Percentiles rank a stretch among this genome's conserved stretches.
Conservation (phyloP, 176 grass and related monocot genomes). For the Avena eriantha region DNA sequence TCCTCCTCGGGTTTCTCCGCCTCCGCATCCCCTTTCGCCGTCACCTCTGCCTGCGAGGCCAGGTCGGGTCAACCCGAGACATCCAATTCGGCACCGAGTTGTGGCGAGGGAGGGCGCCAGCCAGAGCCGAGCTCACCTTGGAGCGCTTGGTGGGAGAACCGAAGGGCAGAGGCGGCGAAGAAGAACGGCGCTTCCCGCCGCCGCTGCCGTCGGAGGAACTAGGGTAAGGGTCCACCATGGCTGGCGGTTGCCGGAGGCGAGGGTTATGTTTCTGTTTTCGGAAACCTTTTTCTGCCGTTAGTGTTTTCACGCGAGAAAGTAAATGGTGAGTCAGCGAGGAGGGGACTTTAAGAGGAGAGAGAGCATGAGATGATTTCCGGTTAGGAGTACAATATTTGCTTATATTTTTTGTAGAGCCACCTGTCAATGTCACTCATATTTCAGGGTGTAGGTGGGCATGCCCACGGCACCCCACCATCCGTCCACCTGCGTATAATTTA, state of each 20-base stretch:
- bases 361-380: too few relatives aligned
- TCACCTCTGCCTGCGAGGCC: slow-evolving; percentile 16
- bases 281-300: not conserved
- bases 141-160: not conserved
- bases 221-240: not conserved
- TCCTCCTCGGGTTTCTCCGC: slow-evolving; percentile 13
- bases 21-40: not conserved
- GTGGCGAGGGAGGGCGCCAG: not conserved
- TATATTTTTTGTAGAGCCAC: too few relatives aligned
- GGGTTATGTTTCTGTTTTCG: not conserved
- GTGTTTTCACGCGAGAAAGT: not conserved
- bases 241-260: slow-evolving; percentile 5
- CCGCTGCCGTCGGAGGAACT: not conserved
- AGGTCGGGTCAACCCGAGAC: not conserved
- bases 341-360: too few relatives aligned
- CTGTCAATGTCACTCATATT: too few relatives aligned
- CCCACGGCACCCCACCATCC: too few relatives aligned
- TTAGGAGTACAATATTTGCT: too few relatives aligned
- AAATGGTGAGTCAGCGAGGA: too few relatives aligned
- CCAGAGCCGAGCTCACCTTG: slow-evolving; percentile 8
- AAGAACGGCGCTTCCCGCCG: not conserved
- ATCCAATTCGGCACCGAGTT: not conserved
- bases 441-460: too few relatives aligned
- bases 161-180: not conserved
- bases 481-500: too few relatives aligned